Evolutionary conservation across 2,329 filamentous ascomycete genomes (phyloP), one percentile per base, ranked within the genome.

Genomic region (Botryosphaeria dothidea): DNA sequence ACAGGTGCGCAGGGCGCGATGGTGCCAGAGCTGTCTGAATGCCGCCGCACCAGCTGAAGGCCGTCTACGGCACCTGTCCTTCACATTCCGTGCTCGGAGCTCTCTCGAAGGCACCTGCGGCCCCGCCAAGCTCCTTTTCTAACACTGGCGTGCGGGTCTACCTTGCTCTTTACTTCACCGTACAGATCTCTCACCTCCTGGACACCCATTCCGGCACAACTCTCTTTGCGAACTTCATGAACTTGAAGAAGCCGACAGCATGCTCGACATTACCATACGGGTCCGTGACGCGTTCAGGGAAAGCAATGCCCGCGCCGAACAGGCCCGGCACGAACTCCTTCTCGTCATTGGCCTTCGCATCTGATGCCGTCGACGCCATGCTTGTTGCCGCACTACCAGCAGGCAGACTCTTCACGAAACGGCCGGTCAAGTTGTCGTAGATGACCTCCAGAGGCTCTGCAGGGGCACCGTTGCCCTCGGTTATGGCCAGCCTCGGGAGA

Each of bases 161-260:
- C n/a, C 56, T 21, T 34, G 43, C 41, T 60, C 56, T 60, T 60
- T 2, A 23, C 5, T 17, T 41, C 41, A 6, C 23, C 41, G 13
- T n/a, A 9, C 41, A 21, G n/a, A n/a, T 5, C 25, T 6, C n/a
- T 60, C 56, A 60, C 5, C 34, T 31, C 56, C 41, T 46, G 23
- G n/a, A 34, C 9, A 65, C 45, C 86, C 86, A 88, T 19, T 77
- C 73, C 17, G 84, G 84, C 21, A 80, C 77, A 4, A 86, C 85
- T 66, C 79, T 81, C 74, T 85, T 84, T 62, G 87, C 73, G 69
- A 84, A 88, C 52, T 82, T 86, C 86, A 89, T 88, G 68, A 90
- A 89, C 75, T 90, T 89, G 71, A 81, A 87, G 71, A 89, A 83
- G 0, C 87, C 87, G 58, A 89, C 87, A 0, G 85, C 85, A 69